Evolutionary conservation across 2,329 filamentous ascomycete genomes (phyloP).

Genomic region (Albifimbria verrucaria): DNA sequence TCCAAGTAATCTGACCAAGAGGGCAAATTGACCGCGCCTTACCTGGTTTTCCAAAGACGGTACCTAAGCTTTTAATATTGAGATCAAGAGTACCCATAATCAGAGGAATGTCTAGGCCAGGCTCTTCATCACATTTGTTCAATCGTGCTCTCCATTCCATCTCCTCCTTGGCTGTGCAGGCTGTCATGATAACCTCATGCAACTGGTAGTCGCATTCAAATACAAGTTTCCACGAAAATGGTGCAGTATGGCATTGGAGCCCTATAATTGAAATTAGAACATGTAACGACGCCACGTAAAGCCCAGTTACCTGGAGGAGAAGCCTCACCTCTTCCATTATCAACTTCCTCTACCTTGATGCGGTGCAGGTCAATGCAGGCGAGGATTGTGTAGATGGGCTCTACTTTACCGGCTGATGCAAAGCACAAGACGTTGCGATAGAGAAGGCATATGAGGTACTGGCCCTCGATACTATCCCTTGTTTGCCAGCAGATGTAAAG

Average conservation of each 20-base stretch:
- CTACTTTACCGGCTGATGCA: conserved; percentile 62
- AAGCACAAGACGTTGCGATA: conserved; percentile 79
- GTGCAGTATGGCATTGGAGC: conserved; percentile 80
- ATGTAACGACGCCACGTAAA: background rate
- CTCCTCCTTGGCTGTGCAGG: conserved; percentile 78
- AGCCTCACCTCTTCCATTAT: conserved; percentile 68
- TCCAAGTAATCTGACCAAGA: background rate
- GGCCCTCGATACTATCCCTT: conserved; percentile 62
- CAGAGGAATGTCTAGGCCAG: conserved; percentile 41
- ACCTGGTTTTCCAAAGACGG: conserved; percentile 72
- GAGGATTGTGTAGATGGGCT: conserved; percentile 67
- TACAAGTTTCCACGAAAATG: conserved; percentile 87
- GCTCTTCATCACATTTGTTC: conserved; percentile 44
- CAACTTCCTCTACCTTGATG: conserved; percentile 65
- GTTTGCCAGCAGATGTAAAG: conserved; percentile 82
- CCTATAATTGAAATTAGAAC: conserved; percentile 47
- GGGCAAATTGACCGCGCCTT: conserved; percentile 11
- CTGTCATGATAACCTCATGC: conserved; percentile 83
- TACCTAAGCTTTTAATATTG: conserved; percentile 70
- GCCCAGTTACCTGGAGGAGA: background rate
- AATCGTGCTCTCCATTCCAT: conserved; percentile 75
- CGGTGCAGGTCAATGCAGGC: conserved; percentile 69
- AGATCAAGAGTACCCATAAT: conserved; percentile 64
- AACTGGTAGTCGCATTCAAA: conserved; percentile 75
- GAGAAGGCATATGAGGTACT: conserved; percentile 82